Evolutionary conservation across 1,284 basidiomycete genomes (phyloP), one percentile per base, ranked within the genome.

Genomic region (Ustilago sp.): DNA sequence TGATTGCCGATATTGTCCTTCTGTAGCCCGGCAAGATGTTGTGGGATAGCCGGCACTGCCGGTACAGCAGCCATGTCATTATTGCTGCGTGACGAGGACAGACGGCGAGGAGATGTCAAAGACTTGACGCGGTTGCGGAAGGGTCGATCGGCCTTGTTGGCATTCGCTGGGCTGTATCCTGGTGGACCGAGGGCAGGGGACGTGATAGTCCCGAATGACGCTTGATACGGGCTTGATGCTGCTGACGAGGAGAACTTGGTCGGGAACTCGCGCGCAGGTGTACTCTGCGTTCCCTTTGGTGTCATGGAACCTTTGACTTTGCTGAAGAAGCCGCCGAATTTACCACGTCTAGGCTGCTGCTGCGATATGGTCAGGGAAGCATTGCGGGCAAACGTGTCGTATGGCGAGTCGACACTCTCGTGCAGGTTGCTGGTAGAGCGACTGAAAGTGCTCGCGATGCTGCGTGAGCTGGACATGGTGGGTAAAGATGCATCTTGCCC

Each of bases 51-150:
- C n/a, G 71, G 71, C 3, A 68, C 59, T 7, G 65, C 58, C 3
- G 71, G 65, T 8, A 74, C 35, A 12, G 38, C 5, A 41, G 36
- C 52, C 13, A 39, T 12, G 6, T 54, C 41, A 8, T 63, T 58
- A 15, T 68, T 65, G 68, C 55, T 71, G 56, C 68, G 58, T n/a
- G 57, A 53, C 0, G 61, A 39, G 11, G 69, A 72, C 32, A 72
- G 50, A 34, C 63, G 52, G 4, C 59, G 59, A 53, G 51, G 53
- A 17, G 72, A 59, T 9, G 72, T 68, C 35, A 74, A 60, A 1
- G 72, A 74, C n/a, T 67, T 74, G 59, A 70, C 67, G 8, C 72
- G 59, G n/a, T 15, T 32, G 6, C 72, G 56, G 47, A 66, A 67
- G 1, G 55, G 56, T 28, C 59, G 56, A 4, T 75, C 68, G 2